A percentile compares a stretch with the other conserved stretches of the same genome.
phyloP scores from a whole-genome alignment of 345 rosid genomes.

The Eucalyptus polybractea region DNA sequence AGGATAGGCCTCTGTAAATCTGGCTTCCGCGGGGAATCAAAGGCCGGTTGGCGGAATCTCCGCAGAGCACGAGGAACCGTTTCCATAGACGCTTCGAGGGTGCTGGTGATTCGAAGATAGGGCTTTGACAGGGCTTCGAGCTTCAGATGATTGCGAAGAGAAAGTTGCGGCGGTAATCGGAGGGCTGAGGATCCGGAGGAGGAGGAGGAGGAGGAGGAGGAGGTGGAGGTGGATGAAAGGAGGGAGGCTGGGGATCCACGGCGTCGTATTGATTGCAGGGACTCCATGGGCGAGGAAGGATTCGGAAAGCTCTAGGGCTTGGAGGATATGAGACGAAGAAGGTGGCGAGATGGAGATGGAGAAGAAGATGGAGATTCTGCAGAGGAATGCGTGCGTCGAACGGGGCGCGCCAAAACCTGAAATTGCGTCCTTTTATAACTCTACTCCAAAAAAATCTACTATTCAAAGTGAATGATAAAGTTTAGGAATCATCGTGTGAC shows the following conservation, averaged over 20 bases:
- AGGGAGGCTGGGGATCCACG: constrained; percentile 5
- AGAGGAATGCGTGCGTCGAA: background rate
- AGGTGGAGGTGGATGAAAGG: background rate
- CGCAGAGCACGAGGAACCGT: background rate
- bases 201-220: background rate
- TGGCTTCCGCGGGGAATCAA: background rate
- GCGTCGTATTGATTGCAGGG: constrained; percentile 5
- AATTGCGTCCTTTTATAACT: background rate
- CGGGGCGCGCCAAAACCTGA: background rate
- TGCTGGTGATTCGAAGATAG: background rate
- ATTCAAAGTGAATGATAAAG: background rate
- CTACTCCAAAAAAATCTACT: background rate
- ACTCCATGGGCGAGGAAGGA: constrained; percentile 11
- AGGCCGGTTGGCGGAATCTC: background rate
- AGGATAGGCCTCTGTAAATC: constrained; percentile 24
- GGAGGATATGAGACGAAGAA: background rate
- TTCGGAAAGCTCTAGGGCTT: background rate
- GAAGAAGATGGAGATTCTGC: background rate
- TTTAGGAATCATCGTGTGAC: background rate
- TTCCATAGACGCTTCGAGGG: background rate
- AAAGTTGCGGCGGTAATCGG: background rate
- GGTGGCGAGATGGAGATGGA: background rate
- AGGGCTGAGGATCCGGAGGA: background rate
- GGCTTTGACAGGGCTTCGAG: background rate
- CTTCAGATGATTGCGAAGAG: background rate